Evolutionary conservation across 345 rosid species (phyloP).

Genomic region (Alliaria petiolata): DNA sequence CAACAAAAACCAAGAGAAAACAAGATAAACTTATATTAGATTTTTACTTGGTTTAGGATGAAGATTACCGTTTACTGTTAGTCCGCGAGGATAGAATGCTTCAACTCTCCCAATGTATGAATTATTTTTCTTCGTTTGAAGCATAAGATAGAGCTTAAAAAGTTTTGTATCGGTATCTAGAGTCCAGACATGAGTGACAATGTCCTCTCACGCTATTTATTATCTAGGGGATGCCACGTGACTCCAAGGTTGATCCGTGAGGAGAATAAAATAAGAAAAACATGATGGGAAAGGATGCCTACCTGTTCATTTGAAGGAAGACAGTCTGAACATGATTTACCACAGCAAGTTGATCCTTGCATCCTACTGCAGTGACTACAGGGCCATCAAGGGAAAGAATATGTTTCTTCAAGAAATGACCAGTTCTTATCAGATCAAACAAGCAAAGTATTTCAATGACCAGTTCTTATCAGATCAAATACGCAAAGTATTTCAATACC

Average conservation of each 20-base stretch:
- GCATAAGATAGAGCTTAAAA: background rate
- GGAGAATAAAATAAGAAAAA: background rate
- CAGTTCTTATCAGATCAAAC: background rate
- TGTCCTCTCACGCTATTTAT: constrained; percentile 1
- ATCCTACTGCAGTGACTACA: constrained; percentile 80
- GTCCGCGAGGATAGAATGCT: background rate
- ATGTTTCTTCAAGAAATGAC: constrained; percentile 59
- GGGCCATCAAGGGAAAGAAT: constrained; percentile 85
- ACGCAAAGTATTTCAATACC: background rate
- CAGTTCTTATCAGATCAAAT: too few relatives aligned
- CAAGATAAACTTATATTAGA: background rate
- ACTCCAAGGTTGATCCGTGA: background rate
- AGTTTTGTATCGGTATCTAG: background rate
- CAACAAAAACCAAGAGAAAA: background rate
- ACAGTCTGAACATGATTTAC: constrained; percentile 78
- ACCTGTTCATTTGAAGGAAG: constrained; percentile 91
- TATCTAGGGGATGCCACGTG: background rate
- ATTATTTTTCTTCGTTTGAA: background rate
- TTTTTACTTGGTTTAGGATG: background rate
- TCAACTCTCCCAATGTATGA: background rate
- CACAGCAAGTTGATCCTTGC: constrained; percentile 72
- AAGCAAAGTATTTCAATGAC: too few relatives aligned
- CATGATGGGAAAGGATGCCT: background rate
- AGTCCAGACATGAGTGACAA: background rate
- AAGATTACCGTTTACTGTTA: background rate